Percentiles rank a stretch among this genome's conserved stretches.
phyloP scores from a whole-genome alignment of 2,329 filamentous ascomycete species.

The Aspergillus sp. region DNA sequence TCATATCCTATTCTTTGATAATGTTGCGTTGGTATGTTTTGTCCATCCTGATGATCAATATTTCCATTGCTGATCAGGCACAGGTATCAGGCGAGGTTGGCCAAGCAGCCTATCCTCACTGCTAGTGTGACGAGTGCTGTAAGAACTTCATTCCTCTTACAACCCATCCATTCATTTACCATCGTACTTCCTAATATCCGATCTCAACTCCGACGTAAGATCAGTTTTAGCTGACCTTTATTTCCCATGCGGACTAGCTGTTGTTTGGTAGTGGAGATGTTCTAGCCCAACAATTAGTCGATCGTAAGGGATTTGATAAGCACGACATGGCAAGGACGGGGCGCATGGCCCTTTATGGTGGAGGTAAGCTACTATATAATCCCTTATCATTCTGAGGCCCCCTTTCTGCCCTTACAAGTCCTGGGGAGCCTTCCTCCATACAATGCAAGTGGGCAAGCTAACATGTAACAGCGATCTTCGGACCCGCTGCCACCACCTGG shows the following conservation, averaged over 20 bases:
- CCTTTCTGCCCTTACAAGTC: neutral
- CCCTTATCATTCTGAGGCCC: neutral
- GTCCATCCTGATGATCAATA: neutral
- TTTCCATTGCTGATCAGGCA: constrained; percentile 18
- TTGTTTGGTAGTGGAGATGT: constrained; percentile 91
- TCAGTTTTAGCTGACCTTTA: neutral
- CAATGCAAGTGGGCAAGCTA: constrained; percentile 1
- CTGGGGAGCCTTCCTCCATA: neutral
- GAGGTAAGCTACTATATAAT: constrained; percentile 39
- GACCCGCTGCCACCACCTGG: constrained; percentile 84
- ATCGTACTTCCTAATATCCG: neutral
- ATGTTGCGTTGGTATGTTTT: constrained; percentile 42
- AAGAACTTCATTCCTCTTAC: constrained; percentile 19
- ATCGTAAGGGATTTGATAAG: constrained; percentile 72
- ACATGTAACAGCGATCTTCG: constrained; percentile 66
- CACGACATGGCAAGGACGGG: constrained; percentile 64
- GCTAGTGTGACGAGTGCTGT: constrained; percentile 85
- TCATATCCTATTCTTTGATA: neutral
- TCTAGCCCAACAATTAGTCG: constrained; percentile 87
- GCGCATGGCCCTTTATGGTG: constrained; percentile 53
- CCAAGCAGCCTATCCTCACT: constrained; percentile 80
- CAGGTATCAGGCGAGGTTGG: constrained; percentile 84
- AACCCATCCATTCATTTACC: neutral
- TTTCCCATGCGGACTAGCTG: constrained; percentile 49
- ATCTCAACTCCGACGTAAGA: neutral